phyloP scores from a whole-genome alignment of 352 stramenopile species.

The Phytophthora crassamura region DNA sequence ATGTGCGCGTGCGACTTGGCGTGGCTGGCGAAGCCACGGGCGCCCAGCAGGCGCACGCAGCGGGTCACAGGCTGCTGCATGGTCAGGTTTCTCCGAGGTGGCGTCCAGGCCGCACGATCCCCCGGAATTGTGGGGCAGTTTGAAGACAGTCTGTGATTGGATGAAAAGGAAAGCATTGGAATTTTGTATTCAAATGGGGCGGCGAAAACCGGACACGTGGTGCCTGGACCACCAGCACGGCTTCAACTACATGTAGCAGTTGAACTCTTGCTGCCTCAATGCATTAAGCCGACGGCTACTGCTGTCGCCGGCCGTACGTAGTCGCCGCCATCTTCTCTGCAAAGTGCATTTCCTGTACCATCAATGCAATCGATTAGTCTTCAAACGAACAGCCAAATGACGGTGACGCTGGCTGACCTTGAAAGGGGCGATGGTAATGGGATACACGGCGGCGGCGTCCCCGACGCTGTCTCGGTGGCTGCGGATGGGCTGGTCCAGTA shows the following conservation, averaged over 20 bases:
- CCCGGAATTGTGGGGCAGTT: slow-evolving; percentile 6
- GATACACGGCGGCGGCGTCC: slow-evolving; percentile 60
- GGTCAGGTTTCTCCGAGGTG: slow-evolving; percentile 41
- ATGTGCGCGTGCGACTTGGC: slow-evolving; percentile 73
- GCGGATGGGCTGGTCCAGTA: slow-evolving; percentile 59
- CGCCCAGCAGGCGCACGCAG: slow-evolving; percentile 39
- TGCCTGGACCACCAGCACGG: slow-evolving; percentile 29
- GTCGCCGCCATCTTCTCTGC: slow-evolving; percentile 66
- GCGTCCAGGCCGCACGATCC: slow-evolving; percentile 32
- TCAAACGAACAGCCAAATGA: neutral
- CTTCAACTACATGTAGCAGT: slow-evolving; percentile 11
- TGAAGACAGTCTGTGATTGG: slow-evolving; percentile 18
- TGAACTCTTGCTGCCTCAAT: slow-evolving; percentile 8
- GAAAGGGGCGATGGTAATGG: slow-evolving; percentile 54
- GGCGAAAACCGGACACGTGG: slow-evolving; percentile 4
- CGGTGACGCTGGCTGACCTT: slow-evolving; percentile 31
- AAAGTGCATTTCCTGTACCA: slow-evolving; percentile 70
- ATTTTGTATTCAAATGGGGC: neutral
- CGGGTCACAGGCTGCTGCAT: slow-evolving; percentile 39
- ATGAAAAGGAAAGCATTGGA: slow-evolving; percentile 20
- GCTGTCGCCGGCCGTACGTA: slow-evolving; percentile 48
- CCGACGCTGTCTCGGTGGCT: slow-evolving; percentile 45
- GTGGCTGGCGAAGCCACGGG: slow-evolving; percentile 62
- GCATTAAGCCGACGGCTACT: slow-evolving; percentile 20
- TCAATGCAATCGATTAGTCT: slow-evolving; percentile 1